These are phyloP conservation scores for Decorospora gaudefroyi DNA, from an alignment of 2,329 filamentous ascomycete genomes.

Conservation along the genomic window DNA sequence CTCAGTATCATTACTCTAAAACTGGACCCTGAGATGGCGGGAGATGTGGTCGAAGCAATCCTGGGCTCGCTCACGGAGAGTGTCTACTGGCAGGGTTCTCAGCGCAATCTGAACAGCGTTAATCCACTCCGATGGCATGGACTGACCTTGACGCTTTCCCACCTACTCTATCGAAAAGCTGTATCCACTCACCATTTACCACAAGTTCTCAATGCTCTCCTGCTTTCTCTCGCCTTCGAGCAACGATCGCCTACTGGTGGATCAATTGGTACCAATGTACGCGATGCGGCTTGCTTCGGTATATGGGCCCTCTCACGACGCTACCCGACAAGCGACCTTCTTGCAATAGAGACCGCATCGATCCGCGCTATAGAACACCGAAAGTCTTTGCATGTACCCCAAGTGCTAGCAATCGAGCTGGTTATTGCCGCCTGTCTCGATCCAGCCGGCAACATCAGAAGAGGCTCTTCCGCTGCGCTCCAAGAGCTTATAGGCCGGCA, in stretches of 20 bases:
- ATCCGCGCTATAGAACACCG: conserved; percentile 52
- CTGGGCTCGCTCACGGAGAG: conserved; percentile 69
- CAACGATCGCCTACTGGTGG: conserved; percentile 83
- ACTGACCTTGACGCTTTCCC: conserved; percentile 81
- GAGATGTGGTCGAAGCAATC: conserved; percentile 85
- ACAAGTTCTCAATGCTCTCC: conserved; percentile 74
- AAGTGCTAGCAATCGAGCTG: conserved; percentile 79
- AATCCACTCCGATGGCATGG: conserved; percentile 91
- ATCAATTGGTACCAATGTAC: conserved; percentile 84
- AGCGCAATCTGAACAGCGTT: conserved; percentile 71
- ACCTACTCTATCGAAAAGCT: conserved; percentile 83
- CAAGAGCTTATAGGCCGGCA: conserved; percentile 94
- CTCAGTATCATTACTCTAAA: conserved; percentile 84
- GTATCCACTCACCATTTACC: conserved; percentile 72
- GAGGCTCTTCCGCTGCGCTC: conserved; percentile 88
- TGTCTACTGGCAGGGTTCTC: conserved; percentile 59
- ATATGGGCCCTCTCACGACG: conserved; percentile 90
- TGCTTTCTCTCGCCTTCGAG: conserved; percentile 84
- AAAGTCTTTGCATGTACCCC: conserved; percentile 60
- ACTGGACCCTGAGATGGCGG: conserved; percentile 77
- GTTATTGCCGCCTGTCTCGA: conserved; percentile 83
- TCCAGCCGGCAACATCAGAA: conserved; percentile 87
- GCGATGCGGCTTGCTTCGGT: conserved; percentile 94
- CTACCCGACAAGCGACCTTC: conserved; percentile 79
- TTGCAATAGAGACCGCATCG: conserved; percentile 59